Percentiles rank a stretch among this genome's conserved stretches.
Evolutionary conservation across 2,329 filamentous ascomycete species (phyloP).

Genomic region (Nannizziopsis barbatae): DNA sequence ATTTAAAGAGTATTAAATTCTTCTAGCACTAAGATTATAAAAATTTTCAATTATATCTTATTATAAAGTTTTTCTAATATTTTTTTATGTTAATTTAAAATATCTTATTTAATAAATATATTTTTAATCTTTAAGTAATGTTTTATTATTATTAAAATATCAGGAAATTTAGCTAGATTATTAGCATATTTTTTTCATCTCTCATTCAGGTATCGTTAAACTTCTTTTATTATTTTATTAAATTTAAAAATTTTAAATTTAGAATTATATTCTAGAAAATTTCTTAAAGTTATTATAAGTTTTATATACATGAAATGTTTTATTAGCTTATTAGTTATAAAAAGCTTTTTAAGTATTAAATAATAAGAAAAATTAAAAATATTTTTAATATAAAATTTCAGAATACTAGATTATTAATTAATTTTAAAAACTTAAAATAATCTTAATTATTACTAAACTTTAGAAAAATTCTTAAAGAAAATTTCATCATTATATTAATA

Average conservation of each 20-base stretch:
- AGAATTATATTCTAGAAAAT: background rate
- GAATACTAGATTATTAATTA: background rate
- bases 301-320: background rate
- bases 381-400: background rate
- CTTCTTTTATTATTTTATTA: background rate
- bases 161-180: background rate
- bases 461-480: background rate
- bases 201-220: background rate
- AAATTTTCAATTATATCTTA: slow-evolving; percentile 1
- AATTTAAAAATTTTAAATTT: background rate
- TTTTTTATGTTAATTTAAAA: background rate
- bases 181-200: slow-evolving; percentile 3
- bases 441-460: background rate
- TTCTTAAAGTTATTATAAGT: background rate
- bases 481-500: slow-evolving; percentile 1
- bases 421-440: background rate
- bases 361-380: too few species aligned
- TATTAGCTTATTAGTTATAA: background rate
- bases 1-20: background rate
- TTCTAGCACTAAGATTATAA: background rate
- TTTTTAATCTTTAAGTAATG: background rate
- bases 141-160: background rate
- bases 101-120: background rate
- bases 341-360: background rate
- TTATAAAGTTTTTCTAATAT: background rate